Evolutionary conservation across 495 filamentous ascomycete species (phyloP), one percentile per base, ranked within the genome.

Genomic region (Jackrogersella multiformis): DNA sequence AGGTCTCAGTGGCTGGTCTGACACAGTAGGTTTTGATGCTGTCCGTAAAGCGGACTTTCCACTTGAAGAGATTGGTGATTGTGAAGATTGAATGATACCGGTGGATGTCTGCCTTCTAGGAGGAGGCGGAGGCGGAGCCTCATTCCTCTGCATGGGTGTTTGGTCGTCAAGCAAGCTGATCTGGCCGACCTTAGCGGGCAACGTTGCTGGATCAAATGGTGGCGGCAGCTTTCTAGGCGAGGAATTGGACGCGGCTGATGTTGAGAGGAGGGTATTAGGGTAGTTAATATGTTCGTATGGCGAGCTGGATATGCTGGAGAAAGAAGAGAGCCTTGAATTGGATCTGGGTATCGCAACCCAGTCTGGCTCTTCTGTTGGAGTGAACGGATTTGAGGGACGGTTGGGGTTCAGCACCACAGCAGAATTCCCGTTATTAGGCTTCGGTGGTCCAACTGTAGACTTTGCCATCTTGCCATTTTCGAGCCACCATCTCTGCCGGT

Each of bases 401-500:
- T 87, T 80, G 1, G 86, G 82, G 76, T 97, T 97, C 9, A 89
- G 83, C 15, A 89, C 76, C 36, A 84, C 79, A 7, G 83, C 84
- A 8, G 70, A 66, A n/a, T 71, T 73, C 5, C 78, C 69, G 32
- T 72, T 76, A 30, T 73, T 72, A 23, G 79, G 77, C 21, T 80
- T 78, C 2, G 93, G 90, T 18, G 91, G 88, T 34, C 81, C 82
- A 24, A 96, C 69, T 12, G 76, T 81, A 18, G 93, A 94, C 60
- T 88, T 88, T 7, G 90, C 92, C 52, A 91, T 88, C 59, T 89
- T 86, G 30, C 90, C 90, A 75, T 92, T 91, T 51, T 96, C 90
- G 24, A 98, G 80, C 95, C 95, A 99, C 95, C 95, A 99, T 78
- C 92, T 96, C 61, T 88, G 85, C 32, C 85, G 83, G 72, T 97